A percentile compares a stretch with the other conserved stretches of the same genome.
phyloP scores from a whole-genome alignment of 2,329 filamentous ascomycete species.

The Colletotrichum noveboracense region DNA sequence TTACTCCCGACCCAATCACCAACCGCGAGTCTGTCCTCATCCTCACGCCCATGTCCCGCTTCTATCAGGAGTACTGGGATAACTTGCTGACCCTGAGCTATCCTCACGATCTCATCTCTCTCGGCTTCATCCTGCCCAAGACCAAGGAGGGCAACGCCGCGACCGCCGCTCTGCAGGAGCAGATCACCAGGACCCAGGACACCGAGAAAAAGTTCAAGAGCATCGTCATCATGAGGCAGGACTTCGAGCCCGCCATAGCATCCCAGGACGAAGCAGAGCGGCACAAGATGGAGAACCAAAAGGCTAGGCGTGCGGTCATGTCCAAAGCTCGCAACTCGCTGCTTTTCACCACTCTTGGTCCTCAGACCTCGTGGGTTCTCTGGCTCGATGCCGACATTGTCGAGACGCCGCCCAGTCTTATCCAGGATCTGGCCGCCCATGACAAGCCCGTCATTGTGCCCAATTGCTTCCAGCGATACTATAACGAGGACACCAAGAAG shows the following conservation, averaged over 20 bases:
- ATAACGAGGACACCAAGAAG: constrained; percentile 70
- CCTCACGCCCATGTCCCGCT: constrained; percentile 89
- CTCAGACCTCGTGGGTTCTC: constrained; percentile 91
- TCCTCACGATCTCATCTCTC: constrained; percentile 91
- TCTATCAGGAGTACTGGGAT: constrained; percentile 96
- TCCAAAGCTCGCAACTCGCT: constrained; percentile 91
- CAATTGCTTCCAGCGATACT: constrained; percentile 92
- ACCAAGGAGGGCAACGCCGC: constrained; percentile 90
- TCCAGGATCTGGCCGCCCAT: constrained; percentile 88
- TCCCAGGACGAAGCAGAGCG: constrained; percentile 88
- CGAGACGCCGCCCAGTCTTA: constrained; percentile 82
- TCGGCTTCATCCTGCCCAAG: constrained; percentile 96
- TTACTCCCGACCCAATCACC: constrained; percentile 74
- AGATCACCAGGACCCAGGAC: constrained; percentile 86
- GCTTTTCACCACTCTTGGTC: constrained; percentile 92
- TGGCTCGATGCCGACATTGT: constrained; percentile 95
- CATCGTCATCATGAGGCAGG: constrained; percentile 92
- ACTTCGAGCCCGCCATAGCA: constrained; percentile 81
- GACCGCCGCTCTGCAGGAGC: constrained; percentile 80
- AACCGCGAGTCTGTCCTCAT: constrained; percentile 89
- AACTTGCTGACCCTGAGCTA: constrained; percentile 85
- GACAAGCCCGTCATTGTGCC: constrained; percentile 92
- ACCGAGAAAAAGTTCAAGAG: constrained; percentile 85
- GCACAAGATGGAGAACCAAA: constrained; percentile 92
- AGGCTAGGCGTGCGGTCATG: constrained; percentile 86